Evolutionary conservation across 352 stramenopile genomes (phyloP), one percentile per base, ranked within the genome.

Genomic region (Globisporangium emineosum): DNA sequence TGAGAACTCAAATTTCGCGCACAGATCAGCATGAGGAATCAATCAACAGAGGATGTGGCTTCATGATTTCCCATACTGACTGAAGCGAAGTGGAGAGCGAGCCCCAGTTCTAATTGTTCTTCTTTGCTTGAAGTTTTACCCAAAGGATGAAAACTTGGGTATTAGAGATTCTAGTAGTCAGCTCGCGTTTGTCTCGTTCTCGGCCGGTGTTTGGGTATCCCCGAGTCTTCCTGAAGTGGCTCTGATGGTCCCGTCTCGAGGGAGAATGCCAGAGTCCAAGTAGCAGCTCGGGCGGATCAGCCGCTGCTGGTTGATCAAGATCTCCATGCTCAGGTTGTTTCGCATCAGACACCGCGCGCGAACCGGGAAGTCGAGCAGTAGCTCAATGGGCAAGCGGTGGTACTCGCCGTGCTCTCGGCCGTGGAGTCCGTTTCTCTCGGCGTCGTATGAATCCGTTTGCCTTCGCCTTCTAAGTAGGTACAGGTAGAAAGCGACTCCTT

Each of bases 291-390:
- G 52, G 6, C 61, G 61, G 32, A 67, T 55, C 2, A 56, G 19
- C 1, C 61, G 61, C n/a, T 61, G 61, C 2, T 60, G 23, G 52
- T 30, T 51, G n/a, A 57, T 25, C 37, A 67, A 19, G 30, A 67
- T 52, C 61, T 67, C 53, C 53, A 62, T 67, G 21, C 61, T 67
- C 27, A 67, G 29, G 30, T 42, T 67, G 42, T 57, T 67, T 17
- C 61, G 37, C 42, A 67, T 29, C 13, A 67, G 42, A 56, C 61
- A 52, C 0, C 54, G 53, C 1, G 61, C 61, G 19, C 61, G 61
- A 9, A 67, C 54, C 10, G 61, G 61, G 25, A 49, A 60, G 42
- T 67, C 61, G 6, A 67, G 61, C 21, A 67, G 42, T 12, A 61
- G 27, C 52, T 67, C 61, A n/a, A 62, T 60, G 5, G 61, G 15